Conservation (phyloP, 371 early-diverging fungal species). For the Funneliformis caledonium region DNA sequence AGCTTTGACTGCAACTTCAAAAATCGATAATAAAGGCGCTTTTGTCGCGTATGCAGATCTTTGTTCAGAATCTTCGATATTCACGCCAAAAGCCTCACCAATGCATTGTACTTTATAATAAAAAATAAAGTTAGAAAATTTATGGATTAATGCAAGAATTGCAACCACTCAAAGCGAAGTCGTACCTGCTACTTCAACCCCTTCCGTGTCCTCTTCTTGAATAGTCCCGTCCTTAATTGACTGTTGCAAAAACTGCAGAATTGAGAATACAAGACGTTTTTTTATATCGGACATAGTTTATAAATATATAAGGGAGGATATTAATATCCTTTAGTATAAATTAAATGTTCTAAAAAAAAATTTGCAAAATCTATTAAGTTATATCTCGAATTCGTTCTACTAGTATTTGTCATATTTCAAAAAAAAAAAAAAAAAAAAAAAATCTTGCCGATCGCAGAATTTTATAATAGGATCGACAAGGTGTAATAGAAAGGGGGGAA, state of each 20-base stretch:
- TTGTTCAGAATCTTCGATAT: conserved; percentile 71
- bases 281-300: conserved; percentile 59
- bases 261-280: conserved; percentile 84
- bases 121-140: not conserved
- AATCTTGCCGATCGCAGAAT: no score
- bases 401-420: no score
- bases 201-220: conserved; percentile 82
- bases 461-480: no score
- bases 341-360: no score
- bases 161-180: not conserved
- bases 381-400: no score
- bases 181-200: conserved; percentile 78
- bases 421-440: no score
- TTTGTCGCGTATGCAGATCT: conserved; percentile 76
- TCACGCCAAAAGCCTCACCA: conserved; percentile 91
- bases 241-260: conserved; percentile 86
- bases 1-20: conserved; percentile 89
- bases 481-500: no score
- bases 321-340: no score
- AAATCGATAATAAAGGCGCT: conserved; percentile 82
- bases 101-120: conserved; percentile 83
- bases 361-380: no score
- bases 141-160: not conserved
- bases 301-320: not conserved
- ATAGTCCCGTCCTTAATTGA: conserved; percentile 80